Evolutionary conservation across 176 grass and related monocot species (phyloP), one percentile per base, ranked within the genome.

Genomic region (Ampelocalamus luodianensis): DNA sequence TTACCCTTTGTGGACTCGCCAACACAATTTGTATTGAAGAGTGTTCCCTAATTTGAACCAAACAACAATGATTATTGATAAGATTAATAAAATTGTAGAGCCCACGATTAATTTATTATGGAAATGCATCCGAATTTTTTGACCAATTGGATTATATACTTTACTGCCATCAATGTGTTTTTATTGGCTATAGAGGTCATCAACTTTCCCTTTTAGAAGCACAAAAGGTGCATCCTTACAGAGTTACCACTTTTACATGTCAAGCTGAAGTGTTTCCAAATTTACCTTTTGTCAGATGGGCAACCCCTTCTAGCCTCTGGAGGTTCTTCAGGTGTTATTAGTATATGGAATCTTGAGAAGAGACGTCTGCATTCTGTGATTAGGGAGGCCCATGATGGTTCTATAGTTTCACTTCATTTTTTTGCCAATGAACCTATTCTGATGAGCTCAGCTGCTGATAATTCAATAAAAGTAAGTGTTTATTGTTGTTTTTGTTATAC

Each of bases 311-410:
- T 98, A 14, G 96, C 96, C 18, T 98, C 93, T 80, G 96, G 96
- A 60, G 91, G 90, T 87, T 98, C 96, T 34, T 95, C 96, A 48
- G 96, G 96, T n/a, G 87, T 98, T 76, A 98, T 98, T 85, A 94
- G 89, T 74, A 95, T 95, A 89, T 98, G 96, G 96, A 98, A 98
- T 88, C 91, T 98, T 67, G 93, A 95, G 55, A 98, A 98, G 74
- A 92, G 61, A 68, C 89, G 93, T 59, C 83, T 95, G 50, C 96
- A 98, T 80, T 94, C 93, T 85, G 89, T 98, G 16, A 94, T 98
- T 79, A 90, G 93, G 80, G 96, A 98, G 70, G 96, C 93, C 43
- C 96, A 98, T 66, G 96, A 98, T 94, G 87, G 78, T 58, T 84
- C 93, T 73, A 95, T 98, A 63, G 61, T 98, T 78, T 95, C 96